phyloP scores from a whole-genome alignment of 2,329 filamentous ascomycete species.

The Hypoxylon sp. region DNA sequence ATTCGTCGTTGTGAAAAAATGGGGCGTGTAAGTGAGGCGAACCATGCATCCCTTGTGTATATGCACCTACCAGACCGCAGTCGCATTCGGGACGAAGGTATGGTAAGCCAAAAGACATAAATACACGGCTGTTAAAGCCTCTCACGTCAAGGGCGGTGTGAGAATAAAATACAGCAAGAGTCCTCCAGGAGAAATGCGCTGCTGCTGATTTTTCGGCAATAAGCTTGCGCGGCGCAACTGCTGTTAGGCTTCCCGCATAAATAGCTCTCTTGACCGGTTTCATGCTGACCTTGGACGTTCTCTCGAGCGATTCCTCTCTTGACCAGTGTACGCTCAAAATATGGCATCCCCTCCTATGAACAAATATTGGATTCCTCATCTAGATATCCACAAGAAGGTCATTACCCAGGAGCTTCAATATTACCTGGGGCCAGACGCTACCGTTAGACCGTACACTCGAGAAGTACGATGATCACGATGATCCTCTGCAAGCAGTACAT shows the following conservation, averaged over 20 bases:
- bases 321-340: conserved; percentile 36
- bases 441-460: conserved; percentile 69
- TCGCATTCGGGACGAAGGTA: conserved; percentile 48
- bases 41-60: conserved; percentile 46
- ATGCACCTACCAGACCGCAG: conserved; percentile 45
- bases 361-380: conserved; percentile 72
- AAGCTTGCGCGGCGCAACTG: conserved; percentile 36
- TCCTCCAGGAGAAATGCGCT: conserved; percentile 22
- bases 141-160: conserved; percentile 44
- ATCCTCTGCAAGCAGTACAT: conserved; percentile 42
- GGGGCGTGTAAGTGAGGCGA: conserved; percentile 54
- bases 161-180: conserved; percentile 36
- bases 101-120: conserved; percentile 43
- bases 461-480: conserved; percentile 61
- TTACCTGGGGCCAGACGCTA: conserved; percentile 71
- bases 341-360: conserved; percentile 64
- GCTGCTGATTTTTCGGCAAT: conserved; percentile 34
- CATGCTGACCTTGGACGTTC: conserved; percentile 38
- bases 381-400: conserved; percentile 72
- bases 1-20: conserved; percentile 47
- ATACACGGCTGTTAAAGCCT: conserved; percentile 46
- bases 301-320: conserved; percentile 32
- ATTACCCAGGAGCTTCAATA: conserved; percentile 72
- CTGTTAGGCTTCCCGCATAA: conserved; percentile 39
- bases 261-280: conserved; percentile 39